These are phyloP conservation scores for Eutrema salsugineum DNA, from an alignment of 441 rosid genomes.

Conservation along the genomic window DNA sequence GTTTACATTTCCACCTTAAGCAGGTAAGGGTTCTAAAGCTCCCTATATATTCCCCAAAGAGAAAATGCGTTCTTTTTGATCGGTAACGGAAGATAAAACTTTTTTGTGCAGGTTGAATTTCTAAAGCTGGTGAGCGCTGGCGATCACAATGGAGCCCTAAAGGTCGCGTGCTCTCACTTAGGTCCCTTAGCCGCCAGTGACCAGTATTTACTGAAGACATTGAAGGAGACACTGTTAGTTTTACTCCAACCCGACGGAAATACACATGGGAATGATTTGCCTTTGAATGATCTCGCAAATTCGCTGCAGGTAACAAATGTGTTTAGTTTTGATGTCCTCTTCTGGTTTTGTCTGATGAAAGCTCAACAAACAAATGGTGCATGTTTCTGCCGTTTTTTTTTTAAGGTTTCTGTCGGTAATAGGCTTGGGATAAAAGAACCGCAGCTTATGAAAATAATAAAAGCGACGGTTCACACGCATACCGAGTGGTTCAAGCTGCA, in stretches of 20 bases:
- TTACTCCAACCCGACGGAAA: slow-evolving; percentile 68
- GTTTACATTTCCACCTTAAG: slow-evolving; percentile 78
- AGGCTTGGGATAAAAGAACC: slow-evolving; percentile 90
- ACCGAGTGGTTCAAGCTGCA: slow-evolving; percentile 92
- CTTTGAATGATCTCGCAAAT: slow-evolving; percentile 70
- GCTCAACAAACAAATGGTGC: neutral
- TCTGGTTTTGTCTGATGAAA: slow-evolving; percentile 5
- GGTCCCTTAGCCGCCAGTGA: slow-evolving; percentile 84
- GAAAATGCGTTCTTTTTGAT: neutral
- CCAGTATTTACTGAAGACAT: slow-evolving; percentile 62
- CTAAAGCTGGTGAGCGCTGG: slow-evolving; percentile 71
- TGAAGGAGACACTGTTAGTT: slow-evolving; percentile 84
- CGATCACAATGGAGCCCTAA: slow-evolving; percentile 76
- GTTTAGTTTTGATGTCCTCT: neutral
- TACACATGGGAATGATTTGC: slow-evolving; percentile 53
- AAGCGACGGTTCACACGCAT: slow-evolving; percentile 81
- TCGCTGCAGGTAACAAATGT: slow-evolving; percentile 70
- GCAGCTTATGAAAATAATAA: slow-evolving; percentile 81
- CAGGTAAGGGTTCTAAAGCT: slow-evolving; percentile 49
- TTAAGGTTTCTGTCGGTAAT: slow-evolving; percentile 67
- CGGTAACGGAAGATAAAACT: neutral
- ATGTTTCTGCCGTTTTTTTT: slow-evolving; percentile 8
- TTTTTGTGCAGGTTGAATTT: slow-evolving; percentile 70
- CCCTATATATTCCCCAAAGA: neutral
- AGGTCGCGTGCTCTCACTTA: slow-evolving; percentile 76